Evolutionary conservation across 2,329 filamentous ascomycete genomes (phyloP).

Genomic region (Fusarium sacchari): DNA sequence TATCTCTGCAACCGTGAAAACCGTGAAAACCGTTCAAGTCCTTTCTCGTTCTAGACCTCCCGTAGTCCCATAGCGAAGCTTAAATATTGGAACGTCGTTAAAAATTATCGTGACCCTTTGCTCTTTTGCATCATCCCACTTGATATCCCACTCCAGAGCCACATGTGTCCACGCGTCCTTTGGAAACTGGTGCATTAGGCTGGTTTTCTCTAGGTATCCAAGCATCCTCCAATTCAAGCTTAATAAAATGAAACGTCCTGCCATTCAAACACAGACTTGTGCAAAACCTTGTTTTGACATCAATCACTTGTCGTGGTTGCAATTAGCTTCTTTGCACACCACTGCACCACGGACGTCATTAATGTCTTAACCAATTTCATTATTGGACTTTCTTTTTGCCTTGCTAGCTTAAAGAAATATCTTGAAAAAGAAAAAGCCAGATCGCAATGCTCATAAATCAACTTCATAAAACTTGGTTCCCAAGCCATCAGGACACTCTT

Average conservation of each 20-base stretch:
- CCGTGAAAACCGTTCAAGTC: background rate
- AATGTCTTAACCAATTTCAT: slow-evolving; percentile 8
- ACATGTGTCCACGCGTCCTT: slow-evolving; percentile 10
- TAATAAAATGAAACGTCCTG: background rate
- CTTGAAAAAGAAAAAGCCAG: slow-evolving; percentile 17
- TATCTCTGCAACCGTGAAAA: background rate
- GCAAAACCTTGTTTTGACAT: background rate
- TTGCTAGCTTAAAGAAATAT: slow-evolving; percentile 13
- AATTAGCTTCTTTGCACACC: background rate
- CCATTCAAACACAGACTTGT: background rate
- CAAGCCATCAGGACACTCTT: slow-evolving; percentile 31
- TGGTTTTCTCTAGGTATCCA: background rate
- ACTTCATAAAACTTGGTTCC: slow-evolving; percentile 26
- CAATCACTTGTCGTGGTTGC: background rate
- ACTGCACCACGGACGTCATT: background rate
- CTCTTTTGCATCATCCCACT: slow-evolving; percentile 13
- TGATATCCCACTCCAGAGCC: slow-evolving; percentile 17
- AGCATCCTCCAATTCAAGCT: background rate
- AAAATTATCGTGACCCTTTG: background rate
- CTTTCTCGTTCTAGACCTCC: background rate
- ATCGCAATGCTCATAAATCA: slow-evolving; percentile 41
- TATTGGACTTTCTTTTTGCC: slow-evolving; percentile 23
- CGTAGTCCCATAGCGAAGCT: slow-evolving; percentile 5
- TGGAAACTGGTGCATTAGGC: background rate
- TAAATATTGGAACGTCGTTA: background rate